These are phyloP conservation scores for Protomyces macrosporus DNA, from an alignment of 1,139 yeast species.

Conservation along the genomic window DNA sequence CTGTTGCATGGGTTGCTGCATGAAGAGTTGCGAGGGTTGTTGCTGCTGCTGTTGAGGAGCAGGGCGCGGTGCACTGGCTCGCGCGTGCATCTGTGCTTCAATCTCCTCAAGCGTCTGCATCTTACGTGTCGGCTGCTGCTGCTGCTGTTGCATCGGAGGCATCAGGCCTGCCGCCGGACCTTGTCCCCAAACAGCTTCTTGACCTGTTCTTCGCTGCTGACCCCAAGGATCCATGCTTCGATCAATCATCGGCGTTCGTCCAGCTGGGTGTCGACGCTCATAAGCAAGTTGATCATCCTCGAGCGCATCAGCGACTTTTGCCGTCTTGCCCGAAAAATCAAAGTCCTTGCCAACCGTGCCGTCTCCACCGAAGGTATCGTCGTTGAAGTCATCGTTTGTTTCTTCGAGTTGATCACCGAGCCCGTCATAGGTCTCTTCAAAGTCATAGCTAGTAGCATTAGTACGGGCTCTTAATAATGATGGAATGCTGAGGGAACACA, in stretches of 20 bases:
- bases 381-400: conserved; percentile 75
- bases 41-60: background rate
- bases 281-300: conserved; percentile 38
- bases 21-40: conserved; percentile 29
- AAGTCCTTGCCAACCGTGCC: conserved; percentile 56
- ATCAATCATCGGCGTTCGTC: background rate
- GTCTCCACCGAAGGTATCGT: conserved; percentile 76
- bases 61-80: background rate
- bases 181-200: background rate
- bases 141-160: background rate
- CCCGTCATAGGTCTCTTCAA: conserved; percentile 80
- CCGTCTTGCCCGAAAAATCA: conserved; percentile 55
- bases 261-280: conserved; percentile 49
- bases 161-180: background rate
- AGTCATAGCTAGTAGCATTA: conserved; percentile 47
- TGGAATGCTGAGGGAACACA: background rate
- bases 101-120: conserved; percentile 67
- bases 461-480: background rate
- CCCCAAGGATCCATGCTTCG: conserved; percentile 28
- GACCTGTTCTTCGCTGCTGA: conserved; percentile 22
- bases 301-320: conserved; percentile 40
- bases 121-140: conserved; percentile 37
- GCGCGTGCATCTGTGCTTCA: conserved; percentile 59
- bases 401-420: conserved; percentile 64
- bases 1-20: conserved; percentile 29